phyloP scores from a whole-genome alignment of 768 basidiomycete genomes.

The Pluteus cervinus region DNA sequence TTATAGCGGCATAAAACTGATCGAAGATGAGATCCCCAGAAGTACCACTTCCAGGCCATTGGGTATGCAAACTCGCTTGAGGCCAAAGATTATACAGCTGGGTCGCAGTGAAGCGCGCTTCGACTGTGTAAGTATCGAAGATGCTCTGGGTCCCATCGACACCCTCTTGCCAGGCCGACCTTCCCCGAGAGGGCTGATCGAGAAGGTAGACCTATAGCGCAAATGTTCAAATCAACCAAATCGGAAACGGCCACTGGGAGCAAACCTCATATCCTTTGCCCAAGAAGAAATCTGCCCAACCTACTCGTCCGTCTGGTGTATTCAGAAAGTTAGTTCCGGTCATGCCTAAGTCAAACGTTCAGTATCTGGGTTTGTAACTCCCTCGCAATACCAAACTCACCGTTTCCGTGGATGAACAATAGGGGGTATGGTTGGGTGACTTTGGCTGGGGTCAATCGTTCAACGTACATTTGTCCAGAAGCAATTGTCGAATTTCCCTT shows the following conservation, averaged over 20 bases:
- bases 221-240: background rate
- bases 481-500: conserved; percentile 29
- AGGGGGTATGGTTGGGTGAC: conserved; percentile 35
- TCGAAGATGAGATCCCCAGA: conserved; percentile 39
- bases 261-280: conserved; percentile 43
- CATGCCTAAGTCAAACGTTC: conserved; percentile 30
- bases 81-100: conserved; percentile 36
- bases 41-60: conserved; percentile 49
- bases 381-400: conserved; percentile 12
- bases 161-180: conserved; percentile 35
- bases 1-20: conserved; percentile 35
- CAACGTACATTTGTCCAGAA: conserved; percentile 46
- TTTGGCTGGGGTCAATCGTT: conserved; percentile 36
- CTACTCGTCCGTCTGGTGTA: conserved; percentile 45
- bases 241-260: conserved; percentile 2
- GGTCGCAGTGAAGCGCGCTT: conserved; percentile 39
- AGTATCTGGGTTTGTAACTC: background rate
- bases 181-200: conserved; percentile 40
- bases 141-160: conserved; percentile 29
- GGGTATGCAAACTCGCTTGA: conserved; percentile 37
- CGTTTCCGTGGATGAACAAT: conserved; percentile 43
- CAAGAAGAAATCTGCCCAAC: conserved; percentile 56
- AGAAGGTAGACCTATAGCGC: conserved; percentile 33
- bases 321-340: conserved; percentile 47
- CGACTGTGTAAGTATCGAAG: conserved; percentile 23